phyloP scores from a whole-genome alignment of 140 eudicot genomes.

The Ambrosia hybrid region DNA sequence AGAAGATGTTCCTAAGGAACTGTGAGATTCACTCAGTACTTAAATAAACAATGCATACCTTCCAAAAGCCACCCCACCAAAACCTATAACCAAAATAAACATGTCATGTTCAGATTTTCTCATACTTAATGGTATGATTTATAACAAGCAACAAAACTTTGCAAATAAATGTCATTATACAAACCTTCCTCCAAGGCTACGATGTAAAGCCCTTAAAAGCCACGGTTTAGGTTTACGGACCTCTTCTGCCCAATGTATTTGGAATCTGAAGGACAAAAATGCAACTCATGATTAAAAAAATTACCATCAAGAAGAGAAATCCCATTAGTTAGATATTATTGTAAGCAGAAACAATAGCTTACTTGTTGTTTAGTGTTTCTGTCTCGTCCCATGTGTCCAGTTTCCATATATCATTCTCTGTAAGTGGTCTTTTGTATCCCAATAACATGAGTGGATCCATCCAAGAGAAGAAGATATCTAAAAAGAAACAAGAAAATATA shows the following conservation, averaged over 20 bases:
- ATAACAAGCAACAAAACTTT: not conserved
- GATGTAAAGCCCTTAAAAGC: slow-evolving; percentile 83
- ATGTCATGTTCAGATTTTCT: slow-evolving; percentile 2
- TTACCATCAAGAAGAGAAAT: no score
- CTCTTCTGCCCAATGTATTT: slow-evolving; percentile 81
- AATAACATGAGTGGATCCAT: slow-evolving; percentile 76
- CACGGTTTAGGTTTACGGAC: slow-evolving; percentile 67
- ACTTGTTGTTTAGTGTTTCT: slow-evolving; percentile 65
- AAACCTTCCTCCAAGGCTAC: slow-evolving; percentile 89
- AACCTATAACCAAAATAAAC: slow-evolving; percentile 44
- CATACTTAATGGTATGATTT: not conserved
- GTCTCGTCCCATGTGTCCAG: slow-evolving; percentile 83
- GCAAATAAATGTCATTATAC: not conserved
- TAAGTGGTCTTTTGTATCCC: slow-evolving; percentile 78
- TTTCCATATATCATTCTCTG: slow-evolving; percentile 90
- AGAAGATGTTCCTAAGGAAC: not conserved
- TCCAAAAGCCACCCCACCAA: slow-evolving; percentile 92
- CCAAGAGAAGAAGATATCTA: slow-evolving; percentile 73
- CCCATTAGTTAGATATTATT: not conserved
- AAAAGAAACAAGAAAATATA: slow-evolving; percentile 4
- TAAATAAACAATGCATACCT: slow-evolving; percentile 44
- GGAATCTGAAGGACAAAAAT: slow-evolving; percentile 50
- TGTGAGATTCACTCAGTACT: not conserved
- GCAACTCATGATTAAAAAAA: not conserved
- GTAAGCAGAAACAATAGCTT: slow-evolving; percentile 20